Evolutionary conservation across 129 eudicot genomes (phyloP), one percentile per base, ranked within the genome.

Genomic region (Pseudognaphalium luteoalbum): DNA sequence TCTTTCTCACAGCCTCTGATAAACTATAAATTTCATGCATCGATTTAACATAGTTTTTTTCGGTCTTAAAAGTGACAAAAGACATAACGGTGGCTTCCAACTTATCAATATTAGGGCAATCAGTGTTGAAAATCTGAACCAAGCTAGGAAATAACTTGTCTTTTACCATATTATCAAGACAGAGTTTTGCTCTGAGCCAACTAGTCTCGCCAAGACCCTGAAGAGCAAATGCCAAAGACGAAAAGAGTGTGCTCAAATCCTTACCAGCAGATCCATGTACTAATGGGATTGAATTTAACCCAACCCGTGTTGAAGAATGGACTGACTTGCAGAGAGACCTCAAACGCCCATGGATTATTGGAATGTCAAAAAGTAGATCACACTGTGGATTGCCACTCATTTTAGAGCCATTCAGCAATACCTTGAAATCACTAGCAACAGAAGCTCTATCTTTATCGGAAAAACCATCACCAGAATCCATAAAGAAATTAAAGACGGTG

Each of bases 401-500:
- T 75, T 89, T 91, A 4, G 99, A 95, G 4, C 94, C 96, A 5
- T 87, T 91, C 21, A 95, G 87, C 63, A 91, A 84, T 3, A 89
- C 90, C 85, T 82, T 91, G 32, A 89, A 80, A 75, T 91, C 97
- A 67, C 85, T 70, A 3, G 94, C 96, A 4, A 91, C 97, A 0
- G 86, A 80, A 58, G 87, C 88, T 28, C 80, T 81, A 56, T 91
- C 96, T 81, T 94, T 94, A 60, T 80, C 81, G 3, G 87, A 79
- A 4, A 83, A 85, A 25, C 96, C 97, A 62, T 89, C 97, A 39
- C 97, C 99, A 1, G 97, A 88, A 68, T 91, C 96, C 7, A 79
- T 78, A 74, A 86, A 78, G 7, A 47, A 68, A 84, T 72, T 76
- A 17, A 94, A 87, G 8, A 87, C 79, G 1, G 85, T 50, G 6